Evolutionary conservation across 2,329 filamentous ascomycete genomes (phyloP).

Genomic region (Aureobasidium pullulans): DNA sequence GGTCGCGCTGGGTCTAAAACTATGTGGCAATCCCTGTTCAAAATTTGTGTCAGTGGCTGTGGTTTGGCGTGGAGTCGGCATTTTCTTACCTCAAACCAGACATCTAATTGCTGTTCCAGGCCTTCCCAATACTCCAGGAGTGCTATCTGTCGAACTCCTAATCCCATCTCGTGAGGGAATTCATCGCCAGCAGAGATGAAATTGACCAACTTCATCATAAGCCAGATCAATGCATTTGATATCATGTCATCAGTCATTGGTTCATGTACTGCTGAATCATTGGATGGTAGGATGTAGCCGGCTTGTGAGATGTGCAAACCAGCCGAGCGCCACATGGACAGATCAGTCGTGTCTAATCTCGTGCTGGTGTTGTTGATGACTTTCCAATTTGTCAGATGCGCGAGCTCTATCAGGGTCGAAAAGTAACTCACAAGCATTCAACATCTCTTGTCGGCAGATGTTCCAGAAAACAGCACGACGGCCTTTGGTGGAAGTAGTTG

Average conservation of each 20-base stretch:
- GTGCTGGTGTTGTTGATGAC: slow-evolving; percentile 55
- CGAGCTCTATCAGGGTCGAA: background rate
- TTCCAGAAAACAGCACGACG: slow-evolving; percentile 60
- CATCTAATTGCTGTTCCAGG: slow-evolving; percentile 49
- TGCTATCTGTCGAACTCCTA: slow-evolving; percentile 43
- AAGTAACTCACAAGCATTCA: slow-evolving; percentile 48
- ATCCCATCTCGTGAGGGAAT: slow-evolving; percentile 31
- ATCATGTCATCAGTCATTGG: slow-evolving; percentile 57
- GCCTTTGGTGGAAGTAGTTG: slow-evolving; percentile 37
- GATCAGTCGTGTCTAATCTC: slow-evolving; percentile 53
- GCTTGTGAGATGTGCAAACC: slow-evolving; percentile 51
- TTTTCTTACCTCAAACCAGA: slow-evolving; percentile 39
- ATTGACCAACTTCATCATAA: slow-evolving; percentile 59
- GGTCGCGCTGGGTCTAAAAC: slow-evolving; percentile 49
- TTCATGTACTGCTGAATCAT: slow-evolving; percentile 38
- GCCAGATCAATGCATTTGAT: slow-evolving; percentile 58
- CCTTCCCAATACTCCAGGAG: slow-evolving; percentile 47
- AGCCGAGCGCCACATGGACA: slow-evolving; percentile 57
- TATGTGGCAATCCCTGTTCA: slow-evolving; percentile 45
- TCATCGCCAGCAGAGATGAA: slow-evolving; percentile 53
- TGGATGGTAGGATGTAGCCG: slow-evolving; percentile 44
- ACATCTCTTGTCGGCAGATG: slow-evolving; percentile 58
- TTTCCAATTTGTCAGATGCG: slow-evolving; percentile 16
- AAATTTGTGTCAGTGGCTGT: slow-evolving; percentile 19
- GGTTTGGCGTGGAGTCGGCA: background rate